These are phyloP conservation scores for Populus trichocarpa DNA, from an alignment of 441 rosid species.

Conservation along the genomic window DNA sequence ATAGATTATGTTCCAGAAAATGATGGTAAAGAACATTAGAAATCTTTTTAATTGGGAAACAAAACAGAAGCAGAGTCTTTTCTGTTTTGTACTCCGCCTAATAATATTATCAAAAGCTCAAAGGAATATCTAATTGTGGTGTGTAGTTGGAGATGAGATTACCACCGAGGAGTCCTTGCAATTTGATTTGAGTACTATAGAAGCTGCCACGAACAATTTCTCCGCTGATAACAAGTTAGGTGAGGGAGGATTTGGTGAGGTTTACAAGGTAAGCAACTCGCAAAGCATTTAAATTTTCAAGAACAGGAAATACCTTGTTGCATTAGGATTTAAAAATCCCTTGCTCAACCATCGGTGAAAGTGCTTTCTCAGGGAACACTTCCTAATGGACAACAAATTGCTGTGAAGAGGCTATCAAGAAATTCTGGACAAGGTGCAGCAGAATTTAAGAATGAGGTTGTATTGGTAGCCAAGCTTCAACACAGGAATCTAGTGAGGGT, in stretches of 20 bases:
- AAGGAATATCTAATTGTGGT: not conserved
- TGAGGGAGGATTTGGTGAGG: slow-evolving; percentile 83
- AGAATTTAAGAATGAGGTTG: slow-evolving; percentile 33
- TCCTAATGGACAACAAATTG: slow-evolving; percentile 23
- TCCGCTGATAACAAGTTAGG: slow-evolving; percentile 50
- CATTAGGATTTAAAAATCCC: no score
- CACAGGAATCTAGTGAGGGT: slow-evolving; percentile 32
- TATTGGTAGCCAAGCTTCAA: slow-evolving; percentile 32
- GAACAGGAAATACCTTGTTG: not conserved
- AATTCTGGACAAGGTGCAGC: slow-evolving; percentile 20
- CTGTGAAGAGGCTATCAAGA: slow-evolving; percentile 29
- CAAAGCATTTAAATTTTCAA: not conserved
- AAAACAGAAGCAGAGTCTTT: no score
- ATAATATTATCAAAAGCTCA: not conserved
- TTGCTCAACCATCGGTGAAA: not conserved
- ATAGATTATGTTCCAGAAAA: slow-evolving; percentile 7
- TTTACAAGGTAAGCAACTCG: slow-evolving; percentile 52
- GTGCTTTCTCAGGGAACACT: slow-evolving; percentile 18
- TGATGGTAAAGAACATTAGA: slow-evolving; percentile 17
- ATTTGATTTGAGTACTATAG: slow-evolving; percentile 41
- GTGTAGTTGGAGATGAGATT: slow-evolving; percentile 28
- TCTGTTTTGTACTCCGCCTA: not conserved
- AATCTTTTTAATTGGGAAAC: no score
- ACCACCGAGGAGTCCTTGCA: slow-evolving; percentile 36
- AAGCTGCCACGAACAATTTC: slow-evolving; percentile 51